These are phyloP conservation scores for Pachyrhizus erosus DNA, from an alignment of 306 rosid genomes.

Conservation along the genomic window DNA sequence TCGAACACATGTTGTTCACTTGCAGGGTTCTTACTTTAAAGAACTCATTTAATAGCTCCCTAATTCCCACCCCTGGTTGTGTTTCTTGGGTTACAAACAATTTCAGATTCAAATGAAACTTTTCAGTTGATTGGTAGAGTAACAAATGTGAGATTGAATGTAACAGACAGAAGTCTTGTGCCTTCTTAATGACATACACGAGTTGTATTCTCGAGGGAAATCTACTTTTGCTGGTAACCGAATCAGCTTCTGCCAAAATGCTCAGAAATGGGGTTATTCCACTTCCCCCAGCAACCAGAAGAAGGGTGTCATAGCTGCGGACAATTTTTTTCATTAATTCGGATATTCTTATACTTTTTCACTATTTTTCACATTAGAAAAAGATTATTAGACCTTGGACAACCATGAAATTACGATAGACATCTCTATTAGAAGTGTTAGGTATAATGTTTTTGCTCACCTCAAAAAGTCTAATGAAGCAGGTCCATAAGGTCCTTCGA, in stretches of 20 bases:
- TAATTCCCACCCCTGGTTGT: slow-evolving; percentile 48
- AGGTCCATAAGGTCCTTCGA: slow-evolving; percentile 97
- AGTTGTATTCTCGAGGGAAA: slow-evolving; percentile 66
- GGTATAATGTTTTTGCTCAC: slow-evolving; percentile 45
- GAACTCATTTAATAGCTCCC: slow-evolving; percentile 54
- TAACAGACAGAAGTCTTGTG: slow-evolving; percentile 65
- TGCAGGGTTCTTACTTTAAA: slow-evolving; percentile 58
- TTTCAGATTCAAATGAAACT: slow-evolving; percentile 54
- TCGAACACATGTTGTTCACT: slow-evolving; percentile 52
- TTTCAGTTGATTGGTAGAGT: slow-evolving; percentile 52
- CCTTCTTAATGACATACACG: slow-evolving; percentile 67
- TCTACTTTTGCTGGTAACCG: slow-evolving; percentile 43
- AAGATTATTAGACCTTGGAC: background rate
- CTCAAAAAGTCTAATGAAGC: slow-evolving; percentile 66
- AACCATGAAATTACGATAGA: background rate
- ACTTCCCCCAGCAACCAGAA: slow-evolving; percentile 87
- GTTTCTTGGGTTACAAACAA: slow-evolving; percentile 84
- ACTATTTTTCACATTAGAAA: slow-evolving; percentile 5
- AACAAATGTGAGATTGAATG: slow-evolving; percentile 68
- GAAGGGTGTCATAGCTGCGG: slow-evolving; percentile 80
- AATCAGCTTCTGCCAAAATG: slow-evolving; percentile 71
- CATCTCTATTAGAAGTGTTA: slow-evolving; percentile 15
- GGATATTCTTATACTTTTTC: background rate
- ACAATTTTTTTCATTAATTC: slow-evolving; percentile 16
- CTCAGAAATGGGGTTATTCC: slow-evolving; percentile 91